Evolutionary conservation across 768 basidiomycete genomes (phyloP), one percentile per base, ranked within the genome.

Genomic region (Xanthoconium purpureum): DNA sequence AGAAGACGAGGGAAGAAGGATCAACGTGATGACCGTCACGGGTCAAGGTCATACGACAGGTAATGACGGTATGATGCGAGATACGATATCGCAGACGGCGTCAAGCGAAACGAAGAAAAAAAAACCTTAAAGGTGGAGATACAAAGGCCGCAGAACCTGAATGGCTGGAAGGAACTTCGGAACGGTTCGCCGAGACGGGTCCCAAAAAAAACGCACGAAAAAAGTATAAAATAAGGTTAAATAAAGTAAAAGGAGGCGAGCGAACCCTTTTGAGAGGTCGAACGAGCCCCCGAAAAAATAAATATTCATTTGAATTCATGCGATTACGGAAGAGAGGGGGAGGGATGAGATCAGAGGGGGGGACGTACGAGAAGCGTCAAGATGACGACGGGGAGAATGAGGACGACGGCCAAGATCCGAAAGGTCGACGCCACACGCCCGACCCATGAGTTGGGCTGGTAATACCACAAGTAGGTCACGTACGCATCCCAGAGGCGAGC

Each of bases 371-470:
- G 71, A 58, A 89, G 75, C 5, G 85, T 87, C 42, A 91, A 73
- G 49, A 85, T 71, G 53, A 86, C 65, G 50, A 89, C 73, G 5
- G 80, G 80, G 17, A 75, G 51, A 55, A 79, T 65, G 54, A 75
- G 62, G 36, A 87, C 20, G 55, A 78, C 70, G 24, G 89, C 85
- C 57, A 91, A 77, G 46, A 89, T 68, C 53, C 88, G 85, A 62
- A 80, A 87, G 7, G 75, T 74, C 39, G 80, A 84, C 17, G 89
- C 87, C 36, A 80, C 75, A 57, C 78, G 80, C 39, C 78, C 80
- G 47, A 91, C 84, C 84, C 82, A 87, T 5, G 90, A 91, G 39
- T 77, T 74, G 3, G 81, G 75, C 45, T 80, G 67, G 63, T 88
- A 89, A 62, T 80, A 71, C 81, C 83, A 87, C 24, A 91, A 75